Evolutionary conservation across 2,329 filamentous ascomycete species (phyloP), one percentile per base, ranked within the genome.

Genomic region (Waltergamsia citrina): DNA sequence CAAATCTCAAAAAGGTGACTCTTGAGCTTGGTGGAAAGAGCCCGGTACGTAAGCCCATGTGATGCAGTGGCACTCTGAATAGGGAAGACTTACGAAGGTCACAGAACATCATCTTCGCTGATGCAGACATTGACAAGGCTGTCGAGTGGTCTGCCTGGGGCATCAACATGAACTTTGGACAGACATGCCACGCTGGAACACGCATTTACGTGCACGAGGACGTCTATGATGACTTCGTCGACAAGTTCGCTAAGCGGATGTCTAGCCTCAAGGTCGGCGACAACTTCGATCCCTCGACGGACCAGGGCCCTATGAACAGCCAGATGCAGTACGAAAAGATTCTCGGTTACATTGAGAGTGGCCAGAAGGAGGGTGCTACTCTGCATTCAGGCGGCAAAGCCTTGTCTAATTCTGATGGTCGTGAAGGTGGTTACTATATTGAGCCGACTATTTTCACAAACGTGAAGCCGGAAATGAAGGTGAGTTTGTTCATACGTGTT

Each of bases 301-400:
- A 69, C 57, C 71, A 77, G 45, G 73, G 74, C 2, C 62, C 61
- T 10, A 53, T 60, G 38, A 58, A 56, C 11, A 60, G 62, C 38
- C 51, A 54, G 42, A 48, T 50, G 23, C 62, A 66, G 38, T 57
- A 57, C 41, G 54, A 63, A 38, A 50, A 59, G 19, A 29, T 33
- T n/a, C 17, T 32, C 1, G n/a, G 14, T 6, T 33, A 33, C 40
- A 46, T 63, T 23, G 49, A 60, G 7, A 12, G 47, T 2, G 53
- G 49, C 16, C 54, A 50, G 32, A 26, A 46, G n/a, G 43, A 48
- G 8, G 82, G 81, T n/a, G 79, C 81, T 1, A 81, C 66, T 5
- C 62, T 87, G 1, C 61, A 71, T 15, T 56, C 68, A 3, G 82
- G 83, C 10, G 82, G 81, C 10, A 78, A 76, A 11, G 22, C 18